phyloP scores from a whole-genome alignment of 768 basidiomycete species.

The Termitomyces sp. region DNA sequence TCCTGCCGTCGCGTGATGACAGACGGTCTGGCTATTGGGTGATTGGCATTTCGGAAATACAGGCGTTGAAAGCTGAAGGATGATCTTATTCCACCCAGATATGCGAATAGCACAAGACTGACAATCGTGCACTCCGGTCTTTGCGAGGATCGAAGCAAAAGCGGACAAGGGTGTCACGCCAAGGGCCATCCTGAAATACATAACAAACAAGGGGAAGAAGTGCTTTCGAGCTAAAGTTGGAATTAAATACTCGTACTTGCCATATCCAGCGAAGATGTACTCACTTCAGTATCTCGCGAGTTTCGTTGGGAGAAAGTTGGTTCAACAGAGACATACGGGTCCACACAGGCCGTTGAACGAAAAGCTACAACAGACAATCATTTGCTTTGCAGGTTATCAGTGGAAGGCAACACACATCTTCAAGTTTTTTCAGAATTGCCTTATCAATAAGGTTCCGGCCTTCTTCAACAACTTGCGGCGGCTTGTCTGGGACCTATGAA shows the following conservation, averaged over 20 bases:
- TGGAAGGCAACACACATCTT: conserved; percentile 36
- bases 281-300: conserved; percentile 73
- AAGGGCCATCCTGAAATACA: conserved; percentile 91
- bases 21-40: conserved; percentile 73
- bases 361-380: conserved; percentile 41
- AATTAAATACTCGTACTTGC: background rate
- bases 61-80: conserved; percentile 78
- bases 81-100: background rate
- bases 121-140: conserved; percentile 73
- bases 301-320: conserved; percentile 65
- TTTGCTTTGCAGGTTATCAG: background rate
- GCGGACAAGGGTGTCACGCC: conserved; percentile 82
- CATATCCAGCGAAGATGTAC: conserved; percentile 15
- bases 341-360: conserved; percentile 81
- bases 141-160: conserved; percentile 89
- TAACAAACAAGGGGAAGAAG: conserved; percentile 80
- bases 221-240: conserved; percentile 60
- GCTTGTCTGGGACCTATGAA: conserved; percentile 62
- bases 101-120: conserved; percentile 22
- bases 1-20: conserved; percentile 68
- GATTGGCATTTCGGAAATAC: conserved; percentile 85
- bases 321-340: conserved; percentile 82
- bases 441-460: conserved; percentile 50
- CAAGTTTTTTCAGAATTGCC: conserved; percentile 47
- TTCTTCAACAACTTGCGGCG: conserved; percentile 58